A percentile compares a stretch with the other conserved stretches of the same genome.
These are phyloP conservation scores for Hemileccinum hortonii DNA, from an alignment of 1,284 basidiomycete genomes.

Conservation along the genomic window DNA sequence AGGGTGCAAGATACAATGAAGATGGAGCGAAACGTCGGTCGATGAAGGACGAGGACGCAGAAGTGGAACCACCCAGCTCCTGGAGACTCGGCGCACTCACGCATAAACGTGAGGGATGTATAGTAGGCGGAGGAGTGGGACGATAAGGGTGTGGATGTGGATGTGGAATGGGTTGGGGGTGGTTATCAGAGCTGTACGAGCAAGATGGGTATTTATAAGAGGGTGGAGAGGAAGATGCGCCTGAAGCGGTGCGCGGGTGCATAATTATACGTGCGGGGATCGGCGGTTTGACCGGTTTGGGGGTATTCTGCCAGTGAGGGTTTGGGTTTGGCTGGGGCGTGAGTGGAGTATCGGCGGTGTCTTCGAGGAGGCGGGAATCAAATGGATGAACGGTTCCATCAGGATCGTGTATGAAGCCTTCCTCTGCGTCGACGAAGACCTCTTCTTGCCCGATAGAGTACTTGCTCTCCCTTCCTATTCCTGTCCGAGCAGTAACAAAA, in stretches of 20 bases:
- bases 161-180: background rate
- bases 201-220: slow-evolving; percentile 24
- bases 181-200: slow-evolving; percentile 19
- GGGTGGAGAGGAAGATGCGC: slow-evolving; percentile 26
- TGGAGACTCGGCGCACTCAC: slow-evolving; percentile 32
- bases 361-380: slow-evolving; percentile 19
- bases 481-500: slow-evolving; percentile 55
- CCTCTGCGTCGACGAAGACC: slow-evolving; percentile 38
- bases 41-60: slow-evolving; percentile 36
- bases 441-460: slow-evolving; percentile 33
- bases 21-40: slow-evolving; percentile 35
- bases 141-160: slow-evolving; percentile 13
- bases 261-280: slow-evolving; percentile 19
- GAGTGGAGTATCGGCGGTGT: slow-evolving; percentile 3
- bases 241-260: slow-evolving; percentile 20
- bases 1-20: slow-evolving; percentile 25
- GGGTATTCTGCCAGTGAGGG: background rate
- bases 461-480: slow-evolving; percentile 29
- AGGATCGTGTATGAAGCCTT: slow-evolving; percentile 22
- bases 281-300: slow-evolving; percentile 21
- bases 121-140: background rate
- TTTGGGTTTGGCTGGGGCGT: background rate
- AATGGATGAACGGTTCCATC: slow-evolving; percentile 23
- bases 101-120: slow-evolving; percentile 15
- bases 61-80: slow-evolving; percentile 20